Evolutionary conservation across 306 rosid species (phyloP), one percentile per base, ranked within the genome.

Genomic region (Prunus davidiana): DNA sequence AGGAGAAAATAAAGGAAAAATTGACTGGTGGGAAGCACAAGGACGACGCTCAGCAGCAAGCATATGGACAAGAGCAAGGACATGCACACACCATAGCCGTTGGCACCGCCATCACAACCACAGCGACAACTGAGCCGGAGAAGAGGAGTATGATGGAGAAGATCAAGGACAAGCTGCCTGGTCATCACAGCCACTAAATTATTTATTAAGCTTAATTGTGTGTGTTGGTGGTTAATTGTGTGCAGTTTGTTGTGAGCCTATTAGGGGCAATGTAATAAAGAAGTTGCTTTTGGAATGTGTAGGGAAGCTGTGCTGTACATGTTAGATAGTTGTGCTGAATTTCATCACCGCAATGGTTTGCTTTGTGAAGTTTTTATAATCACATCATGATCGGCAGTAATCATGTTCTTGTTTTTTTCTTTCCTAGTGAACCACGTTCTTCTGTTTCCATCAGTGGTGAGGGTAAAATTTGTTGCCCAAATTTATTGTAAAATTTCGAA

Each of bases 161-260:
- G 91, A 88, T 93, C 84, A 91, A 78, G 81, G 93, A 90, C 24
- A 93, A 88, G 79, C 80, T 93, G 64, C 94, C 96, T 16, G 97
- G 97, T 28, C 96, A 89, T 49, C 91, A 41, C 43, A 38, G 9
- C 73, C 73, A 43, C 47, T 73, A 19, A 25, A 5, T 62, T 15
- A 30, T 14, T 15, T 2, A 8, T 56, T 56, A 56, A 24, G 65
- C 28, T 22, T 56, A 56, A 56, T 56, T 20, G 24, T 5, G 18
- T 58, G 64, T 22, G 2, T 24, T 2, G 30, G 32, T 24, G 16
- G 18, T 57, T 28, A 20, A 22, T 58, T 20, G 64, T 58, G 15
- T 58, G 64, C 32, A 11, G 32, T 58, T 57, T 57, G 64, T 57
- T 1, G 30, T 22, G 63, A n/a, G 63, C 28, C 43, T 38, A 38